Evolutionary conservation across 129 eudicot genomes (phyloP).

Genomic region (Calendula officinalis): DNA sequence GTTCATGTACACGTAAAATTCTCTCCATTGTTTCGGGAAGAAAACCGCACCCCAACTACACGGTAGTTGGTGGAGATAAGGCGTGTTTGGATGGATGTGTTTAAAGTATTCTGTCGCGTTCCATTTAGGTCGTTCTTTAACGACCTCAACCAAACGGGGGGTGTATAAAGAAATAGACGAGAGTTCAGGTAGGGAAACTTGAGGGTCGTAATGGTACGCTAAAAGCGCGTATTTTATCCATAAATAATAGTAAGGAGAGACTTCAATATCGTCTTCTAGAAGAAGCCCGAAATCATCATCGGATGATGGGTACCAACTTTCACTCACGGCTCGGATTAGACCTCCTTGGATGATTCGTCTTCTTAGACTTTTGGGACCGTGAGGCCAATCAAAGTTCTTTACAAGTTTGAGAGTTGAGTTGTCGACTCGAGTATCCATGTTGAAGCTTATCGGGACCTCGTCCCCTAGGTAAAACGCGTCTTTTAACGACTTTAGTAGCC

Average conservation of each 20-base stretch:
- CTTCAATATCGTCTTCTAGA: slow-evolving; percentile 93
- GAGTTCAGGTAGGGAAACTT: slow-evolving; percentile 89
- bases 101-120: slow-evolving; percentile 81
- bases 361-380: slow-evolving; percentile 67
- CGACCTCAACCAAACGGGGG: slow-evolving; percentile 82
- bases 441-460: slow-evolving; percentile 81
- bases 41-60: slow-evolving; percentile 99
- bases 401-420: slow-evolving; percentile 71
- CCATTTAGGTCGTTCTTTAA: slow-evolving; percentile 93
- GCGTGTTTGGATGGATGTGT: slow-evolving; percentile 91
- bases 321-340: slow-evolving; percentile 87
- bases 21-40: slow-evolving; percentile 96
- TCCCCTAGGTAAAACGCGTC: slow-evolving; percentile 84
- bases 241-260: slow-evolving; percentile 81
- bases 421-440: slow-evolving; percentile 92
- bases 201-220: slow-evolving; percentile 93
- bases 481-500: slow-evolving; percentile 75
- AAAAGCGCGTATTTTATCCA: slow-evolving; percentile 93
- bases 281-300: slow-evolving; percentile 91
- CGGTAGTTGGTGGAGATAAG: slow-evolving; percentile 89
- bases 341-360: slow-evolving; percentile 97
- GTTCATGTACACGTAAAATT: slow-evolving; percentile 97
- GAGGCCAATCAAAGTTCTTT: slow-evolving; percentile 74
- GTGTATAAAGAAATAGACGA: slow-evolving; percentile 89
- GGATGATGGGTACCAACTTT: slow-evolving; percentile 93